Evolutionary conservation across 73 alveolate genomes (phyloP).

Genomic region (Paramecium biaurelia): DNA sequence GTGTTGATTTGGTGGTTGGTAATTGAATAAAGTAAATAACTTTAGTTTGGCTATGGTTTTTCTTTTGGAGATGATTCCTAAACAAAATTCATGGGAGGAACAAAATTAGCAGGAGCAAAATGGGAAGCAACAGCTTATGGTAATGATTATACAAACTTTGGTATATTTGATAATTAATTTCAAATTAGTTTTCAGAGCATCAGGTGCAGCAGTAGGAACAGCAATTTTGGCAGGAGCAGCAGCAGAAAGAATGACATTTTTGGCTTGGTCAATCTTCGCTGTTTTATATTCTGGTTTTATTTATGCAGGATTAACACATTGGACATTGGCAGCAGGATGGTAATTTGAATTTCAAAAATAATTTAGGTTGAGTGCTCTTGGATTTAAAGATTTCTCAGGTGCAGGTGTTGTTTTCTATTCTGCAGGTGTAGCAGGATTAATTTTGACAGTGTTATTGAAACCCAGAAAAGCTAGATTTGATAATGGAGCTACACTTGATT

Average conservation of each 20-base stretch:
- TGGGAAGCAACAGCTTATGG: constrained; percentile 17
- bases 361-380: background rate
- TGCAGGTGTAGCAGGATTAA: constrained; percentile 24
- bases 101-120: constrained; percentile 7
- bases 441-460: background rate
- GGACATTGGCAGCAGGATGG: constrained; percentile 44
- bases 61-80: constrained; percentile 38
- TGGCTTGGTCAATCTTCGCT: constrained; percentile 17
- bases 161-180: background rate
- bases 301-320: constrained; percentile 33
- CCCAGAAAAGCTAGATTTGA: constrained; percentile 45
- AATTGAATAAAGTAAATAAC: background rate
- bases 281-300: constrained; percentile 16
- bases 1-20: constrained; percentile 41
- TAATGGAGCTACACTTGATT: background rate
- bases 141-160: constrained; percentile 30
- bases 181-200: background rate
- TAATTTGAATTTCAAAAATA: background rate
- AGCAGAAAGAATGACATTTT: constrained; percentile 52
- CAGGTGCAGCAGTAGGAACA: constrained; percentile 42
- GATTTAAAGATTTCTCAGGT: constrained; percentile 48
- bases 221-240: constrained; percentile 39
- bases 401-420: constrained; percentile 43
- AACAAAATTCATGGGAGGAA: constrained; percentile 29
- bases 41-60: constrained; percentile 46